Evolutionary conservation across 805 yeast genomes (phyloP).

Genomic region (Metschnikowia kofuensis): DNA sequence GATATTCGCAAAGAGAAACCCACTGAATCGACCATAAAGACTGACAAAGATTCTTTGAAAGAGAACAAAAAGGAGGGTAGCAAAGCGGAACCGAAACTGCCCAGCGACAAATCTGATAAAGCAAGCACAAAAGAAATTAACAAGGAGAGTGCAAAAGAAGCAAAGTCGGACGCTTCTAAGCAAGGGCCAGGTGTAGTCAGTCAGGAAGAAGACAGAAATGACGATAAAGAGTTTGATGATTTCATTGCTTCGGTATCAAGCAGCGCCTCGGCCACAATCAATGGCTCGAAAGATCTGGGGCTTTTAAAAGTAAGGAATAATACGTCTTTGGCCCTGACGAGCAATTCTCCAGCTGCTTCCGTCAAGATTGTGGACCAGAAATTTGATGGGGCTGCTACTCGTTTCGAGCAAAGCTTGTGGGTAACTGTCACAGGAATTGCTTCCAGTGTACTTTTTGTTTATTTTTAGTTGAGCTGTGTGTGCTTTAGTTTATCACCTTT

Average conservation of each 20-base stretch:
- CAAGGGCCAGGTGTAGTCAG: not conserved
- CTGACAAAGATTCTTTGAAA: not conserved
- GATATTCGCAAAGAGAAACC: too few species aligned
- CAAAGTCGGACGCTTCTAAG: not conserved
- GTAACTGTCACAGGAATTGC: not conserved
- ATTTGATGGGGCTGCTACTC: not conserved
- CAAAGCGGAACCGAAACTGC: not conserved
- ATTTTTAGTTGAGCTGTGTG: too few species aligned
- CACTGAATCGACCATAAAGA: not conserved
- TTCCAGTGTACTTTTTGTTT: not conserved
- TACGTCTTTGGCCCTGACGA: not conserved
- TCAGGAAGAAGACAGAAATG: not conserved
- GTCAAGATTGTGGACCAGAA: not conserved
- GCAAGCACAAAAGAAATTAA: not conserved
- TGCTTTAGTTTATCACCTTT: too few species aligned
- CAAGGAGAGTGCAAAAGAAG: not conserved
- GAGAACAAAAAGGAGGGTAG: not conserved
- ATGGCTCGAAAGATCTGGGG: not conserved
- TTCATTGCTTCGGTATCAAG: not conserved
- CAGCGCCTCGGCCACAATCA: not conserved
- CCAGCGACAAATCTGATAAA: not conserved
- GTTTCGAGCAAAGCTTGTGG: not conserved
- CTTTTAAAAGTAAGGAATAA: not conserved
- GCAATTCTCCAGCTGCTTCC: not conserved
- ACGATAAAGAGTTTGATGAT: not conserved